A percentile compares a stretch with the other conserved stretches of the same genome.
Evolutionary conservation across 2,329 filamentous ascomycete species (phyloP).

Genomic region (Kalmusia sp.): DNA sequence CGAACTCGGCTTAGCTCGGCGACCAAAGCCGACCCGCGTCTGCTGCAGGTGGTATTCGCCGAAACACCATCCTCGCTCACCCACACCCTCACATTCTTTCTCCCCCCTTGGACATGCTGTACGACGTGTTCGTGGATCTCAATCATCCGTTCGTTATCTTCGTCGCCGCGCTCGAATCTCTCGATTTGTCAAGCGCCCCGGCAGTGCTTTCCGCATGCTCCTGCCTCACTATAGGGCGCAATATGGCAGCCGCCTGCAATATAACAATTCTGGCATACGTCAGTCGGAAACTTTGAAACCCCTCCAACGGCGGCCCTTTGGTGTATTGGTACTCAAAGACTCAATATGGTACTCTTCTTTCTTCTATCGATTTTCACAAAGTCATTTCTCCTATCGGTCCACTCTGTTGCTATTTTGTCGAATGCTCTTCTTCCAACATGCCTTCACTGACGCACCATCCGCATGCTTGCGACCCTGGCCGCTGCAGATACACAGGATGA

Average conservation of each 20-base stretch:
- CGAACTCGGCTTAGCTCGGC: not conserved
- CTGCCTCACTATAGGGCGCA: constrained; percentile 14
- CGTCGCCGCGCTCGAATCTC: not conserved
- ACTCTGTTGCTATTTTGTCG: not conserved
- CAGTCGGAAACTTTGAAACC: not conserved
- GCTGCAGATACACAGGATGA: constrained; percentile 1
- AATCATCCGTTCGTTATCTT: constrained; percentile 8
- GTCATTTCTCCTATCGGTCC: not conserved
- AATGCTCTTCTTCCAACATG: not conserved
- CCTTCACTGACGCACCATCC: not conserved
- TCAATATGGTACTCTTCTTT: constrained; percentile 6
- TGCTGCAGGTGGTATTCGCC: not conserved
- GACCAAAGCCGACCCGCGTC: not conserved
- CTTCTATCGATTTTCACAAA: constrained; percentile 1
- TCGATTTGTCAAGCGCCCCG: constrained; percentile 12
- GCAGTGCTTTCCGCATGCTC: constrained; percentile 10
- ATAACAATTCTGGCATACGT: constrained; percentile 13
- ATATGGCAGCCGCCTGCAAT: constrained; percentile 22
- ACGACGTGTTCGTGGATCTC: constrained; percentile 5
- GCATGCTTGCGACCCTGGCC: not conserved
- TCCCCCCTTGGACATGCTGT: not conserved
- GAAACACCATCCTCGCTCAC: not conserved
- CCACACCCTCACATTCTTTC: not conserved
- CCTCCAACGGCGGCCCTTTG: constrained; percentile 5
- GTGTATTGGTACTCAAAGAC: constrained; percentile 23